Evolutionary conservation across 2,329 filamentous ascomycete genomes (phyloP).

Genomic region (Ceratocystis alfenasii): DNA sequence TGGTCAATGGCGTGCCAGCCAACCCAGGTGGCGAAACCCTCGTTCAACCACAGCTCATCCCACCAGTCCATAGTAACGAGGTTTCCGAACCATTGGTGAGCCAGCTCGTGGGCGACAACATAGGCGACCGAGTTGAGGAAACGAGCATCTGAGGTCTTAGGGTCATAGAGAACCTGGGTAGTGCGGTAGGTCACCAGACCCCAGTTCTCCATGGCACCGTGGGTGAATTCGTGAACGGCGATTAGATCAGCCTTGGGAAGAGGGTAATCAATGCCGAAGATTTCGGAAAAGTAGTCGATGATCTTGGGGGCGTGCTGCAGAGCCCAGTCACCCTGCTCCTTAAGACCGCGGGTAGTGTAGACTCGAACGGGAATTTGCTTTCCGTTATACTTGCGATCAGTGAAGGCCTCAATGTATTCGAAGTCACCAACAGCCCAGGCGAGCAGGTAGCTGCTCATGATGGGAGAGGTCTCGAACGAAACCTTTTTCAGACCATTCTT

Average conservation of each 20-base stretch:
- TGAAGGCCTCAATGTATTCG: constrained; percentile 88
- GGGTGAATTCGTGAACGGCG: constrained; percentile 83
- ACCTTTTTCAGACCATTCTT: constrained; percentile 59
- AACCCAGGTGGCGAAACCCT: constrained; percentile 97
- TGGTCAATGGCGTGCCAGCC: constrained; percentile 88
- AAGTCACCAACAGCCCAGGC: constrained; percentile 96
- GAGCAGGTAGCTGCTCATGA: constrained; percentile 86
- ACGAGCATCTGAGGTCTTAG: constrained; percentile 74
- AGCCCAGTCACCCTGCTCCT: constrained; percentile 81
- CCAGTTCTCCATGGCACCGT: constrained; percentile 92
- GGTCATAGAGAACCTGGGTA: constrained; percentile 91
- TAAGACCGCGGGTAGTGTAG: constrained; percentile 89
- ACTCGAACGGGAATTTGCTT: constrained; percentile 86
- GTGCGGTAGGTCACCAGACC: constrained; percentile 91
- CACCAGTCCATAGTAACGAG: constrained; percentile 96
- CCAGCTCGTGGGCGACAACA: constrained; percentile 94
- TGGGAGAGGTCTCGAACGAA: constrained; percentile 68
- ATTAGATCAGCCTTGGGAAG: constrained; percentile 84
- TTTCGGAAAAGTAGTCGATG: constrained; percentile 92
- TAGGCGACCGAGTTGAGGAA: constrained; percentile 94
- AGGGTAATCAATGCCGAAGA: constrained; percentile 87
- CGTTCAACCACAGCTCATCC: constrained; percentile 87
- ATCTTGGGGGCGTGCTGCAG: constrained; percentile 84
- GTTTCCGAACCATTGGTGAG: constrained; percentile 93
- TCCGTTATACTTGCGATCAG: constrained; percentile 79